phyloP scores from a whole-genome alignment of 2,329 filamentous ascomycete species.

The Ascochyta pisi region DNA sequence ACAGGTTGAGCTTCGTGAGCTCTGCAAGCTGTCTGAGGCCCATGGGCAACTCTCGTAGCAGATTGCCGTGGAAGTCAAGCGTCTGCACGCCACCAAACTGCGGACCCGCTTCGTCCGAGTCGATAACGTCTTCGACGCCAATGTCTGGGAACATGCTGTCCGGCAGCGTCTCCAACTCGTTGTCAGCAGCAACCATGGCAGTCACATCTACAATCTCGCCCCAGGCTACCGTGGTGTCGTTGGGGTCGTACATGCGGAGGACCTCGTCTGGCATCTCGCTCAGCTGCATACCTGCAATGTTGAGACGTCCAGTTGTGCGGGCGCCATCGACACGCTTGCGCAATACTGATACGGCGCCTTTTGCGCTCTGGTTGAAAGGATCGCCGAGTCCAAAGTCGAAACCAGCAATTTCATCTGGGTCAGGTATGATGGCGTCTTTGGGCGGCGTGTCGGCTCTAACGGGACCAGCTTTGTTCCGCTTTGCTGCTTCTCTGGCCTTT shows the following conservation, averaged over 20 bases:
- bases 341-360: constrained; percentile 71
- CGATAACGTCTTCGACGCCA: constrained; percentile 59
- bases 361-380: constrained; percentile 73
- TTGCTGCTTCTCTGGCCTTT: constrained; percentile 82
- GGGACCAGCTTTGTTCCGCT: constrained; percentile 31
- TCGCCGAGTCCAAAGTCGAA: constrained; percentile 70
- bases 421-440: constrained; percentile 41
- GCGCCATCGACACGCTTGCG: constrained; percentile 75
- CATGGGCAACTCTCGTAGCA: constrained; percentile 72
- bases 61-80: constrained; percentile 86
- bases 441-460: constrained; percentile 38
- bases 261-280: constrained; percentile 83
- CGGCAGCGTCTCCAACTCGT: constrained; percentile 77
- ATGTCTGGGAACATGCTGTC: constrained; percentile 81
- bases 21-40: constrained; percentile 76
- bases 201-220: constrained; percentile 89
- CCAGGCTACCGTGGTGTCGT: constrained; percentile 74
- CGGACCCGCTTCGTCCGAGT: constrained; percentile 70
- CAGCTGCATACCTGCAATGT: constrained; percentile 84
- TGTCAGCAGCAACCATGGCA: constrained; percentile 85
- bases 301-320: constrained; percentile 79
- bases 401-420: constrained; percentile 39
- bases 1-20: constrained; percentile 83
- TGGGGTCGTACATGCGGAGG: constrained; percentile 82
- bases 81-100: constrained; percentile 84